Evolutionary conservation across 441 rosid species (phyloP).

Genomic region (Rhodomyrtus psidioides): DNA sequence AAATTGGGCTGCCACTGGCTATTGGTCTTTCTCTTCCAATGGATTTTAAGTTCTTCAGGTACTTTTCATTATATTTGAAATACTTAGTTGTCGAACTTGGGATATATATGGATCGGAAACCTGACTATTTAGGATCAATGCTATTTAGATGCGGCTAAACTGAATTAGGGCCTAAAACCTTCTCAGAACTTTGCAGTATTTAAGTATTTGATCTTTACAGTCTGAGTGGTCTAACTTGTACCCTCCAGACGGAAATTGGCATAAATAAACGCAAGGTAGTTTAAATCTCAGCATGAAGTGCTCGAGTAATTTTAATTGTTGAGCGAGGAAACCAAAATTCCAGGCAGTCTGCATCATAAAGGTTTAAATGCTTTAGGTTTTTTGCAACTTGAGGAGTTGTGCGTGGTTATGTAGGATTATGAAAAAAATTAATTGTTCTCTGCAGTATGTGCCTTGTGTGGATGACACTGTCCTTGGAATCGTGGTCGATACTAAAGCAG

Average conservation of each 20-base stretch:
- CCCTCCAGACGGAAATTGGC: neutral
- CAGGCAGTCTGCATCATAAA: neutral
- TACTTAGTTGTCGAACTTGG: neutral
- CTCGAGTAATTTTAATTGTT: neutral
- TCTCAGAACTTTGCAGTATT: neutral
- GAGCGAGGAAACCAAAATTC: neutral
- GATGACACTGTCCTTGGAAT: constrained; percentile 83
- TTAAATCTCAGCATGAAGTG: neutral
- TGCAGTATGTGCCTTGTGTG: constrained; percentile 62
- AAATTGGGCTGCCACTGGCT: neutral
- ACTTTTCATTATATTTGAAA: neutral
- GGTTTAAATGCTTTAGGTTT: neutral
- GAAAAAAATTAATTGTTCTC: constrained; percentile 7
- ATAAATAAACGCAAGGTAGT: neutral
- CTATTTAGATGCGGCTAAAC: neutral
- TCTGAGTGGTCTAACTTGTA: neutral
- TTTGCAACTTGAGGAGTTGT: neutral
- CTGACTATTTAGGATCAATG: neutral
- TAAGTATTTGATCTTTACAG: neutral
- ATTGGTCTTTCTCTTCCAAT: neutral
- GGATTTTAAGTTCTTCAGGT: neutral
- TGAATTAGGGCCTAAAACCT: neutral
- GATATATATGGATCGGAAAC: neutral
- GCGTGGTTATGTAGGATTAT: neutral
- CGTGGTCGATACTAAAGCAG: constrained; percentile 68